These are phyloP conservation scores for Puccinellia tenuiflora DNA, from an alignment of 176 grass and related monocot species.

Conservation along the genomic window DNA sequence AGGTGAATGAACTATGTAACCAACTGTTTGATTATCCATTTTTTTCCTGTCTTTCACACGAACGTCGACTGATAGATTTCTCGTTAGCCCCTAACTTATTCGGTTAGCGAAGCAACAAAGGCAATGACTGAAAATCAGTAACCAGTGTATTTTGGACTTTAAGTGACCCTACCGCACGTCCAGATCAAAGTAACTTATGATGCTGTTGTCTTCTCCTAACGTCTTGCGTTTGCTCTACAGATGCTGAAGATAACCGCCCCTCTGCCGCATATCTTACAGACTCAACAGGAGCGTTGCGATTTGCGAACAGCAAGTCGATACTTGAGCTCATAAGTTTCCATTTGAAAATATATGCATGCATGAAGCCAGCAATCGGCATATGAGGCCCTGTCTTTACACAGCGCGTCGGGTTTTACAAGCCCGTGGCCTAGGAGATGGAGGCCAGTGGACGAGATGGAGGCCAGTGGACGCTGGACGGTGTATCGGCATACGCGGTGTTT, in stretches of 20 bases:
- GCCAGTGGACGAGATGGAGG: background rate
- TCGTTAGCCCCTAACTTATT: background rate
- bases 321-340: background rate
- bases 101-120: background rate
- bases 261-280: slow-evolving; percentile 53
- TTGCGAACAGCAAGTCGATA: background rate
- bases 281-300: slow-evolving; percentile 32
- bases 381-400: background rate
- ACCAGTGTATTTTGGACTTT: background rate
- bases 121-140: background rate
- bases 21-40: background rate
- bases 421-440: too few species aligned
- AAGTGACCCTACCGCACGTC: background rate
- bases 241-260: slow-evolving; percentile 59
- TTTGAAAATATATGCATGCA: background rate
- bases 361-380: background rate
- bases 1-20: background rate
- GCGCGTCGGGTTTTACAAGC: background rate
- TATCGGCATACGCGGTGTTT: background rate
- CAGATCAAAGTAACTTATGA: background rate
- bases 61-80: background rate
- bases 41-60: background rate
- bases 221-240: slow-evolving; percentile 35
- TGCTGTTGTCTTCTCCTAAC: background rate
- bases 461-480: background rate